Base-by-base conservation (phyloP, 2,329 filamentous ascomycete genomes). In the Paecilomyces dactylethromorphus region DNA sequence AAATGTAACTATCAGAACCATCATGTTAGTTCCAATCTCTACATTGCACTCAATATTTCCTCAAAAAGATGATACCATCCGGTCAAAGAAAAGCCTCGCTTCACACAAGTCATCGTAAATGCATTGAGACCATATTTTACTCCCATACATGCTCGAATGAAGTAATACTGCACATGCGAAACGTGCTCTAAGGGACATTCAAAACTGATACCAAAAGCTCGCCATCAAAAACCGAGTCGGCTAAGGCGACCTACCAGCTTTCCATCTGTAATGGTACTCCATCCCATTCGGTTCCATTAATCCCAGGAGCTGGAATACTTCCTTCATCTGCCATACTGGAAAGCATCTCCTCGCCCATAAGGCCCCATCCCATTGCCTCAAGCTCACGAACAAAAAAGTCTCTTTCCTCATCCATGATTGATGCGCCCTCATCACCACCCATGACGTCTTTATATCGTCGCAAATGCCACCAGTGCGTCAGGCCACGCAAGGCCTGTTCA, bases 381-480 rank as follows among this genome's bases (percentile, higher is more conserved):
- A 93, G 76, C 75, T 93, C 90, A 26, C 88, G 80, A 39, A 85
- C 82, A 69, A 93, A 93, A 71, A 93, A 93, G 69, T 92, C 89
- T 62, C 88, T 83, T 73, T 92, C 88, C 69, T 90, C 87, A 56
- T 85, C 82, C 71, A 89, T 78, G 52, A 87, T 81, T 10, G 81
- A 78, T 15, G 83, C 68, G 15, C 73, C 75, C 33, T 75, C 74
- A n/a, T 76, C 74, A 10, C 73, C 69, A 26, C 73, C 78, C 82
- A 96, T 90, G 59, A 87, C 84, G 59, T 92, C 89, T 21, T 90
- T 89, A 69, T 95, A 97, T 62, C 85, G 78, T 59, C 90, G 84
- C 66, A 96, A 79, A 73, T 97, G 96, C 79, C 90, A 91, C 92
- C 94, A 99, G 73, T 97, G 92, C 56, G 93, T 97, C 63, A 99